Conservation (phyloP, 768 basidiomycete species). For the Imleria badia region DNA sequence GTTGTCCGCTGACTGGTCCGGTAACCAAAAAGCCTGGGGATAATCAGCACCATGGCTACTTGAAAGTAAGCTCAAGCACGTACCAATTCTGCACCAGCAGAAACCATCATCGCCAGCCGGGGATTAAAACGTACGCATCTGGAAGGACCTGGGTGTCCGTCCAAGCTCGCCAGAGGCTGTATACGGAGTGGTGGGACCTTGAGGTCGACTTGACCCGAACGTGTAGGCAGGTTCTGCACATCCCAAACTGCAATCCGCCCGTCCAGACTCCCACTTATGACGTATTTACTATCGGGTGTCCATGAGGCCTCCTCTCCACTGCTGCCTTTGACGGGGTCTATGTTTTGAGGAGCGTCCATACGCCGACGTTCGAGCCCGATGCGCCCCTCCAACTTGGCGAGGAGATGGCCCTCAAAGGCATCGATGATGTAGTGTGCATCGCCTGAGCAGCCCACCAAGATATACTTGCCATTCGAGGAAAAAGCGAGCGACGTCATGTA, state of each 20-base stretch:
- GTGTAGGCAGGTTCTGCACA: slow-evolving; percentile 57
- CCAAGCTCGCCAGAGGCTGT: slow-evolving; percentile 52
- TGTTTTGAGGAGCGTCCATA: slow-evolving; percentile 46
- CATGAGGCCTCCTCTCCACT: slow-evolving; percentile 94
- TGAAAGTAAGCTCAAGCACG: slow-evolving; percentile 21
- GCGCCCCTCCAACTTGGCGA: slow-evolving; percentile 86
- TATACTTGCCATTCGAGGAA: slow-evolving; percentile 85
- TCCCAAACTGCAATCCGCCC: slow-evolving; percentile 92
- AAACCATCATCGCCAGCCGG: slow-evolving; percentile 82
- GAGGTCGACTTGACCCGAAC: slow-evolving; percentile 53
- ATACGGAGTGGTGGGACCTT: slow-evolving; percentile 51
- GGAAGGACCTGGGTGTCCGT: slow-evolving; percentile 81
- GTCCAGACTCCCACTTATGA: slow-evolving; percentile 82
- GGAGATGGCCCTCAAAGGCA: slow-evolving; percentile 79
- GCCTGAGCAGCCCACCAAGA: slow-evolving; percentile 91
- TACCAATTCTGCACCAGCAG: slow-evolving; percentile 83
- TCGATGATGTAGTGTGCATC: slow-evolving; percentile 93
- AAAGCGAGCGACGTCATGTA: slow-evolving; percentile 91
- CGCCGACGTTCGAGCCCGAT: slow-evolving; percentile 74
- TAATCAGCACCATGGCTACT: slow-evolving; percentile 7
- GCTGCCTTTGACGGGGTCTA: slow-evolving; percentile 72
- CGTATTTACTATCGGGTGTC: slow-evolving; percentile 92
- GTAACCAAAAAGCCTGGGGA: slow-evolving; percentile 62
- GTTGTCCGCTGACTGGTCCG: slow-evolving; percentile 63
- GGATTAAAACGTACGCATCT: slow-evolving; percentile 92